phyloP scores from a whole-genome alignment of 768 basidiomycete genomes.

The Hemileccinum rubropunctum region DNA sequence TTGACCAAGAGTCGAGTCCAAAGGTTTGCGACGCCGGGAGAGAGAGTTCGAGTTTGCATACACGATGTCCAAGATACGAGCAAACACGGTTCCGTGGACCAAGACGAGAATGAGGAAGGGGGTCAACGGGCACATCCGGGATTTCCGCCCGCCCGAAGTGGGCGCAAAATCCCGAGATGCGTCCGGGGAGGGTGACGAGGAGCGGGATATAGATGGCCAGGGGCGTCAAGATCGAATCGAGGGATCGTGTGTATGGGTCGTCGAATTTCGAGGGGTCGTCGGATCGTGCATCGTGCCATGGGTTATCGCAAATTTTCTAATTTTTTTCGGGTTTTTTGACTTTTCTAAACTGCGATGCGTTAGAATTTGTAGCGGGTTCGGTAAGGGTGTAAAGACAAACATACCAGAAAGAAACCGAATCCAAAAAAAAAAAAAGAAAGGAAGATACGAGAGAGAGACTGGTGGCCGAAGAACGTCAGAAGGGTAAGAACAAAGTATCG shows the following conservation, averaged over 20 bases:
- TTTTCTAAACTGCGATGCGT: background rate
- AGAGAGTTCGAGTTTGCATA: background rate
- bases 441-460: background rate
- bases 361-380: background rate
- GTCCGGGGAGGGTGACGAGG: background rate
- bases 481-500: background rate
- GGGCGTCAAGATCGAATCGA: background rate
- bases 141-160: slow-evolving; percentile 8
- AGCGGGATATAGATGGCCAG: background rate
- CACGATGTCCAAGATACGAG: background rate
- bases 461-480: background rate
- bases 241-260: background rate
- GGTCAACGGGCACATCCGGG: slow-evolving; percentile 4
- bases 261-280: background rate
- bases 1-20: background rate
- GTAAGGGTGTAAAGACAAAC: background rate
- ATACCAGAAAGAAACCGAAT: background rate
- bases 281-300: background rate
- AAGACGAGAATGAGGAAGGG: background rate
- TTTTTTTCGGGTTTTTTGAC: background rate
- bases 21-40: background rate
- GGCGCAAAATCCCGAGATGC: slow-evolving; percentile 4
- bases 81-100: background rate
- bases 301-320: slow-evolving; percentile 4
- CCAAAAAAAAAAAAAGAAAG: background rate